Evolutionary conservation across 495 filamentous ascomycete genomes (phyloP), one percentile per base, ranked within the genome.

Genomic region (Patellaria atrata): DNA sequence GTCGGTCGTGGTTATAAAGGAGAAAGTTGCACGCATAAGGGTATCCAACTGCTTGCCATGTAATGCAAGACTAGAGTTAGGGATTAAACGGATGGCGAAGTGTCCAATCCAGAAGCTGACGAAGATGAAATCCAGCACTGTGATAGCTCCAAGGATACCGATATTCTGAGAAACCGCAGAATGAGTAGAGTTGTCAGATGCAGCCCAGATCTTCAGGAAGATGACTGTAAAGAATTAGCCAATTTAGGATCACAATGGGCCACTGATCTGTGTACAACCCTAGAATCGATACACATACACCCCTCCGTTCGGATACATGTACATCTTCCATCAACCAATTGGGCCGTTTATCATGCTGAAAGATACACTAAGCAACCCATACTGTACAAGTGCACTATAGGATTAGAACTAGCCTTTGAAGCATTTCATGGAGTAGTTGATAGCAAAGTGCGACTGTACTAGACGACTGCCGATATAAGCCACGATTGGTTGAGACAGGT

Each of bases 201-300:
- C 16, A 14, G 36, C 41, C 45, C 45, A 48, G 23, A 22, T 29
- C 34, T 48, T 40, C 2, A 48, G 36, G 35, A 35, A 48, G 11
- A 45, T 14, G 9, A 33, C 26, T 35, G 11, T 35, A 7, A 14
- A 7, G 18, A 7, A 20, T 34, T 37, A 37, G 12, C 7, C 12
- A 26, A 8, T 26, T 8, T 8, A 26, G 23, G n/a, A 8, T 8
- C 23, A 8, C 23, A 26, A 26, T 26, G 8, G n/a, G 8, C 15
- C 9, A 8, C 8, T 26, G 9, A 22, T 37, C 14, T 34, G 9
- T 21, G 20, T 5, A n/a, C 18, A 6, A 21, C n/a, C n/a, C n/a
- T n/a, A n/a, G n/a, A n/a, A n/a, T n/a, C n/a, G n/a, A n/a, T n/a
- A n/a, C n/a, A n/a, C n/a, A n/a, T n/a, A n/a, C n/a, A n/a, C n/a